Evolutionary conservation across 768 basidiomycete species (phyloP), one percentile per base, ranked within the genome.

Genomic region (Mycena olivaceomarginata): DNA sequence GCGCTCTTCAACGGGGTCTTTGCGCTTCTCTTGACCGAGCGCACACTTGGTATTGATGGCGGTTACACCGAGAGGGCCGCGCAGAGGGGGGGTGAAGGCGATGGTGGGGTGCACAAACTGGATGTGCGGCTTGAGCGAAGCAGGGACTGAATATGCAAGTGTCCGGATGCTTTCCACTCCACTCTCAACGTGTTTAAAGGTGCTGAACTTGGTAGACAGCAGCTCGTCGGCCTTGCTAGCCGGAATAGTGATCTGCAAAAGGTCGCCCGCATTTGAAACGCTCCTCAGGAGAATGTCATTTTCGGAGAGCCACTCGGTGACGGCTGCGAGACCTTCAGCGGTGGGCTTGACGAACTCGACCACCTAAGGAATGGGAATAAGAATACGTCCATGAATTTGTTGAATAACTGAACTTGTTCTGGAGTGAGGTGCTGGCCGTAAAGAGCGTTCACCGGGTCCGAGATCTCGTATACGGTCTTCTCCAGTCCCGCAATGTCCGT

Each of bases 141-240:
- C 88, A 0, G 91, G 90, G 22, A 91, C 84, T 70, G 88, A 89
- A 83, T 91, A 91, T 39, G 82, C 80, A 0, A 86, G 87, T 15
- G 91, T 89, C 72, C 91, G 89, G 53, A 91, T 79, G 45, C 87
- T 77, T 9, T 82, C 77, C 41, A 84, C 84, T 0, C 86, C 89
- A 39, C 68, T 79, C 39, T 81, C 83, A 9, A 81, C 74, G 79
- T 91, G 86, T 7, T 80, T 82, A 82, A 86, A 91, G 10, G 20
- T 10, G 9, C 12, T 41, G 57, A 86, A 77, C 56, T 90, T 87
- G 43, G 91, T 89, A 70, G 85, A 79, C n/a, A 91, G 84, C 86
- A 91, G 90, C 68, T 85, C 80, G 79, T 91, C 89, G 0, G 89
- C 90, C 20, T 86, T 74, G 15, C 80, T 31, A 45, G 91, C 84